Evolutionary conservation across 1,284 basidiomycete species (phyloP), one percentile per base, ranked within the genome.

Genomic region (Boletellus deceptivus): DNA sequence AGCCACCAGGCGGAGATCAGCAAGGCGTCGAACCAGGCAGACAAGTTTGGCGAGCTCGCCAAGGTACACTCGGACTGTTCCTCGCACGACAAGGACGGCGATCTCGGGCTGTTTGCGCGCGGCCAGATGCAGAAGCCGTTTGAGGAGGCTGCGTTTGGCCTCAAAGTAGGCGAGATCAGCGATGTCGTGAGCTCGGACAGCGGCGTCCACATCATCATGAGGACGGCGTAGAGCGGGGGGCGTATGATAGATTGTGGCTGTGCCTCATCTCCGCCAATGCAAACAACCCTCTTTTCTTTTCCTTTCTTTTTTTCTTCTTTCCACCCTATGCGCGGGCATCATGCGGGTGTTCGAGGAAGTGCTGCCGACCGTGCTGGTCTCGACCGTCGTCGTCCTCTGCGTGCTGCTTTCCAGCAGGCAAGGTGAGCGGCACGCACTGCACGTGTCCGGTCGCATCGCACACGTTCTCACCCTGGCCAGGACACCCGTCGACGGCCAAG

Each of bases 51-150:
- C 2, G 75, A 84, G 65, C 78, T 97, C 42, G 94, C 94, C 3
- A 65, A 68, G 10, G 62, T 73, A 47, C 79, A 95, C 66, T 94
- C 91, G 25, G 93, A 98, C 70, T 96, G 93, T 71, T 90, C 89
- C 4, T 93, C 90, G 44, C 88, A 93, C 64, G 70, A 76, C 29
- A 78, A 88, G 57, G 79, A 78, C 3, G 94, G 94, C 1, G 93
- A 98, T 68, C 79, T 98, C 6, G 92, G 97, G 4, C 80, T 76
- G 74, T 99, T 99, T 66, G 81, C 79, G 2, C 81, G 73, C 14
- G 91, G 90, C 3, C 88, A 92, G 76, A 99, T 99, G 97, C 97
- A 99, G 73, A 94, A 93, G 72, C 86, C 93, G 20, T 99, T 99
- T 66, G 95, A 98, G 74, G 92, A 97, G 22, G 91, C 91, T 4